Percentiles rank a stretch among this genome's conserved stretches.
Evolutionary conservation across 2,329 filamentous ascomycete genomes (phyloP).

Genomic region (Shiraia bambusicola): DNA sequence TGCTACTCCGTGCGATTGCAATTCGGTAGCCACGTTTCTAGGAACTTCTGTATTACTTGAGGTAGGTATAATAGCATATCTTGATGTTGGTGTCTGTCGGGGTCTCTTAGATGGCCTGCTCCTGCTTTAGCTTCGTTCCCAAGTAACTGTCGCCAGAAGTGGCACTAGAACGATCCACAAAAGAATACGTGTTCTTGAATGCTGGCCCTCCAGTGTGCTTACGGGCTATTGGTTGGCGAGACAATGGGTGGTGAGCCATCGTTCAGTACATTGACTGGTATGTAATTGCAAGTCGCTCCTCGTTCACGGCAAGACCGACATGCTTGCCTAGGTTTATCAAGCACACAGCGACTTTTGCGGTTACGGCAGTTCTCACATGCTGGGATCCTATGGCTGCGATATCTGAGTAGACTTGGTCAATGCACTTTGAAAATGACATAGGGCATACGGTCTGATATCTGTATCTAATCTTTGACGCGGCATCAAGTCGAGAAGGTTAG

Average conservation of each 20-base stretch:
- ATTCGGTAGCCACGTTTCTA: no score
- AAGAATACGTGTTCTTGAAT: neutral
- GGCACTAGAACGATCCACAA: neutral
- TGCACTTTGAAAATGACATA: no score
- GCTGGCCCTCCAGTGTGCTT: conserved; percentile 1
- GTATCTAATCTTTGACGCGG: no score
- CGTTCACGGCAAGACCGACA: conserved; percentile 19
- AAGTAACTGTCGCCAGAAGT: neutral
- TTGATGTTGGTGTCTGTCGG: neutral
- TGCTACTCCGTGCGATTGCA: conserved; percentile 1
- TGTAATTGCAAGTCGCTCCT: conserved; percentile 11
- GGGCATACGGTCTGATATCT: no score
- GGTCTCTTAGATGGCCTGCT: conserved; percentile 4
- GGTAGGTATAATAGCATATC: no score
- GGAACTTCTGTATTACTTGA: no score
- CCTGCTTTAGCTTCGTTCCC: neutral
- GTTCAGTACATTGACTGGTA: neutral
- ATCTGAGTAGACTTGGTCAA: neutral
- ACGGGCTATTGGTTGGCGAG: neutral
- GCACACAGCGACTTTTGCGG: conserved; percentile 17
- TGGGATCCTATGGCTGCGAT: conserved; percentile 11
- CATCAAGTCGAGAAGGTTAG: no score
- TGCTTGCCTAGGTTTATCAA: conserved; percentile 14
- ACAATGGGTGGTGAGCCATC: no score
- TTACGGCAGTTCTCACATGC: conserved; percentile 17